Percentiles rank a stretch among this genome's conserved stretches.
These are phyloP conservation scores for Monosporascus sp. DNA, from an alignment of 2,329 filamentous ascomycete species.

Conservation along the genomic window DNA sequence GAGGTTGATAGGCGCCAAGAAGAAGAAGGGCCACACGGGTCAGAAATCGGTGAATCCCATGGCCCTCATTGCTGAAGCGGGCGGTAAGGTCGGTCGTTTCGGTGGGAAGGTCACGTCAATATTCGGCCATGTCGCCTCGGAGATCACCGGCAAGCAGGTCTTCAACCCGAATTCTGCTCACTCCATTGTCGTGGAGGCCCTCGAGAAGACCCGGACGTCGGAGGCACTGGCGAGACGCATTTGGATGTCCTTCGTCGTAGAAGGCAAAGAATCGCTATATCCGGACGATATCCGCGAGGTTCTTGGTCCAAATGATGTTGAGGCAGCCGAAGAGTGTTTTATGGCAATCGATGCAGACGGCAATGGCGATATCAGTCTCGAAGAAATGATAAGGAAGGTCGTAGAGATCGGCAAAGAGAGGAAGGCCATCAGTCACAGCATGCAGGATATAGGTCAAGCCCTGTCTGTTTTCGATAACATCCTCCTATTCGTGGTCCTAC, in stretches of 20 bases:
- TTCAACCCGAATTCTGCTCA: conserved; percentile 91
- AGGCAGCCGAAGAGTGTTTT: conserved; percentile 85
- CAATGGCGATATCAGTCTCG: conserved; percentile 91
- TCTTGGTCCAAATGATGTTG: conserved; percentile 66
- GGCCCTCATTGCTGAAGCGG: conserved; percentile 69
- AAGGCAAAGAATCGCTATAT: conserved; percentile 75
- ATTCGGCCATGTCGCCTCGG: conserved; percentile 88
- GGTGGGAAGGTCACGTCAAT: conserved; percentile 92
- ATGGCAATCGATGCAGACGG: conserved; percentile 73
- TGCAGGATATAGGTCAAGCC: conserved; percentile 96
- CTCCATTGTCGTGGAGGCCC: conserved; percentile 80
- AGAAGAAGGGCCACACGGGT: conserved; percentile 34
- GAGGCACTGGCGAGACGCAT: conserved; percentile 92
- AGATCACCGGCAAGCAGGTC: conserved; percentile 92
- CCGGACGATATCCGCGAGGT: conserved; percentile 83
- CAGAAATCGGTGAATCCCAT: conserved; percentile 69
- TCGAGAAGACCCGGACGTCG: conserved; percentile 77
- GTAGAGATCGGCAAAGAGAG: conserved; percentile 79
- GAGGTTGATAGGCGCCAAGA: conserved; percentile 57
- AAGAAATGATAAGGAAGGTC: conserved; percentile 89
- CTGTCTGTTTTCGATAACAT: conserved; percentile 87
- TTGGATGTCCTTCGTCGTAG: conserved; percentile 97
- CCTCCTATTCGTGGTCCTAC: conserved; percentile 72
- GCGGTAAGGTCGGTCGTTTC: conserved; percentile 69
- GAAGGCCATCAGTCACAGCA: conserved; percentile 84